phyloP scores from a whole-genome alignment of 2,329 filamentous ascomycete species.

The Microcera coccophila region DNA sequence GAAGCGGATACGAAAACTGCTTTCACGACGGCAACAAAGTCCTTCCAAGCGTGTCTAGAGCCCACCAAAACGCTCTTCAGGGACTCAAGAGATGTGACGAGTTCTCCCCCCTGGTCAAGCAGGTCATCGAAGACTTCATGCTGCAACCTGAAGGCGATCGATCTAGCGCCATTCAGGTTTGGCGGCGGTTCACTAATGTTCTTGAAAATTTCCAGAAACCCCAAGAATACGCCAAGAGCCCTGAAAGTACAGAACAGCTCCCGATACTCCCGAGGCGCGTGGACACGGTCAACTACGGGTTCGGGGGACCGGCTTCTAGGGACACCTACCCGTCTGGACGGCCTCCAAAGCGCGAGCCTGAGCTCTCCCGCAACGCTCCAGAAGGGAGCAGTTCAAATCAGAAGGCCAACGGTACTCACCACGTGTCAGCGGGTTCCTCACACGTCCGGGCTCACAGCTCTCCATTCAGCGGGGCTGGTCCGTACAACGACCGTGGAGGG shows the following conservation, averaged over 20 bases:
- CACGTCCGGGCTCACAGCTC: neutral
- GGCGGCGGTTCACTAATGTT: neutral
- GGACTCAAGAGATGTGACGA: neutral
- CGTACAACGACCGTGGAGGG: neutral
- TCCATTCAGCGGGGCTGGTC: neutral
- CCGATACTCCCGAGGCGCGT: no score
- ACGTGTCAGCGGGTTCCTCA: neutral
- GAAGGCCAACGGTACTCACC: neutral
- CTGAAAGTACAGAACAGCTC: no score
- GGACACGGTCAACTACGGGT: neutral
- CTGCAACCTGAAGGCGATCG: neutral
- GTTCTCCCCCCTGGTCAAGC: conserved; percentile 5
- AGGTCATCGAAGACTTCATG: conserved; percentile 5
- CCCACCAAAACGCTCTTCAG: conserved; percentile 1
- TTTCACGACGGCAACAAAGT: conserved; percentile 8
- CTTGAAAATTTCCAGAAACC: neutral
- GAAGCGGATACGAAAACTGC: conserved; percentile 7
- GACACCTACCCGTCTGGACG: no score
- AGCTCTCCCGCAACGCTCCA: no score
- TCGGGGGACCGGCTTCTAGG: neutral
- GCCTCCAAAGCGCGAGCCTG: no score
- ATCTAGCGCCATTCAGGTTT: neutral
- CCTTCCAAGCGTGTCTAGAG: conserved; percentile 2
- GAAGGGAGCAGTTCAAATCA: neutral
- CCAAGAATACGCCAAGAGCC: no score